phyloP scores from a whole-genome alignment of 805 yeast species.

The Kuraishia ogatae region DNA sequence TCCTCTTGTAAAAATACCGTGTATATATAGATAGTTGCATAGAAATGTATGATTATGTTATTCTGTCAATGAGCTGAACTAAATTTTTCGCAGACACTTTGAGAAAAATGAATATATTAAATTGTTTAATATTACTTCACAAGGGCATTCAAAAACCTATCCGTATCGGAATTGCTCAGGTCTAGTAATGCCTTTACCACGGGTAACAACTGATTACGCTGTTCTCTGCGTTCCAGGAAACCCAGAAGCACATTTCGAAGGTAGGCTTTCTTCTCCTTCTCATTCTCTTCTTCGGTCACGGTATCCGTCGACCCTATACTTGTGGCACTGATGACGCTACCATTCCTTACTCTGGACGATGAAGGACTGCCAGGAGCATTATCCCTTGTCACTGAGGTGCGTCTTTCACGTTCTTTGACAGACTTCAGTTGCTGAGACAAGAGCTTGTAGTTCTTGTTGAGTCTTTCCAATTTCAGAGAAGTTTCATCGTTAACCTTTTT shows the following conservation, averaged over 20 bases:
- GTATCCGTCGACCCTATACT: conserved; percentile 5
- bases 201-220: conserved; percentile 75
- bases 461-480: conserved; percentile 55
- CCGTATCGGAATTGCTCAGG: conserved; percentile 64
- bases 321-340: not conserved
- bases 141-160: conserved; percentile 53
- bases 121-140: not conserved
- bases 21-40: not conserved
- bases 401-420: conserved; percentile 24
- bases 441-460: conserved; percentile 61
- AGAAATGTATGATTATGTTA: not conserved
- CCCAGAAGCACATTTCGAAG: conserved; percentile 87
- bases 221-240: conserved; percentile 88
- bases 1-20: no score
- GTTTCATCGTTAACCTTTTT: conserved; percentile 59
- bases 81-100: no score
- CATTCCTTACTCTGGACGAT: not conserved
- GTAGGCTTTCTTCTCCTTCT: conserved; percentile 55
- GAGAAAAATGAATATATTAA: no score
- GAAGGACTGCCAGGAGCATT: not conserved
- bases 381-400: not conserved
- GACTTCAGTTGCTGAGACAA: conserved; percentile 50
- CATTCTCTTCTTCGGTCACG: conserved; percentile 15
- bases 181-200: conserved; percentile 72
- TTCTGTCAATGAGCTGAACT: no score